Evolutionary conservation across 192 early-diverging fungal genomes (phyloP), one percentile per base, ranked within the genome.

Genomic region (Dissophora globulifera): DNA sequence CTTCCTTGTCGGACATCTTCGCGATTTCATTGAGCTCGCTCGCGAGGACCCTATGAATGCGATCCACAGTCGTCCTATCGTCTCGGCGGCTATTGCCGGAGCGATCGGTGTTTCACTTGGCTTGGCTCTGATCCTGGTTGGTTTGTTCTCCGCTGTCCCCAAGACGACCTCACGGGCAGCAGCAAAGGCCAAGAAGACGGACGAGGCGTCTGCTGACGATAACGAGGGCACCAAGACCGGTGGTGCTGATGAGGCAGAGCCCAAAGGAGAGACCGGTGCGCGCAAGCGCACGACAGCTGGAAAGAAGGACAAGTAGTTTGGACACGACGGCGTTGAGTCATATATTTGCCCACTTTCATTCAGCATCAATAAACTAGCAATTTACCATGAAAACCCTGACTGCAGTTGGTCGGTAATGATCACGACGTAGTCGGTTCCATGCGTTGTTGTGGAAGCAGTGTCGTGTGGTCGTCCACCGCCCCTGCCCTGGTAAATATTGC

Each of bases 121-220:
- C 57, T 51, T 82, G 31, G 46, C 57, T n/a, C 46, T 68, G 63
- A 55, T 79, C 40, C n/a, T 82, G 32, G 53, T 79, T 13, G 72
- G 65, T 29, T 54, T 82, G 57, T 41, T 75, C 54, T 61, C 62
- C 7, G 61, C 70, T 15, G 56, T 59, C 5, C 61, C 67, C 33
- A 50, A 59, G 43, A 17, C 52, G 13, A 53, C 31, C 8, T 25
- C 16, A 19, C 11, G 41, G 25, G 30, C 31, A 12, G 58, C 62
- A 22, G 68, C 62, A 29, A 60, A 68, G 55, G 76, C 70, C 51
- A 82, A 82, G 55, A 82, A 82, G 62, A 79, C 69, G 19, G 81
- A 81, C n/a, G 80, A 62, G 48, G 67, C 50, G 49, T 78, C 74
- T 19, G 52, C 67, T 19, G 74, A 82, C 53, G 81, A 76, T 52